Percentiles rank a stretch among this genome's conserved stretches.
Conservation (phyloP, 441 rosid genomes). For the Erodium chrysanthum region DNA sequence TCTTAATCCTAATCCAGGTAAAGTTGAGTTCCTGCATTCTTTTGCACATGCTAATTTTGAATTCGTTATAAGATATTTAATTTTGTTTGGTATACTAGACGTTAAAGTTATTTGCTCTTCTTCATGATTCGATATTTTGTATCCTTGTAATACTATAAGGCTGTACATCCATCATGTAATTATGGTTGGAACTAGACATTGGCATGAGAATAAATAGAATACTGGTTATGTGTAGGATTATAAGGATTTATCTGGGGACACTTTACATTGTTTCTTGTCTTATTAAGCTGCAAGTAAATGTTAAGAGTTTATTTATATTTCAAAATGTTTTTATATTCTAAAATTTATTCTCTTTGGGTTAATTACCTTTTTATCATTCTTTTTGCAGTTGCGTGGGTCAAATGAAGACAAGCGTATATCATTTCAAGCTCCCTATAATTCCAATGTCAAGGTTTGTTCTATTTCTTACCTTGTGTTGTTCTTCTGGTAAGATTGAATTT, state of each 20-base stretch:
- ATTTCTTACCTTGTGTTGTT: conserved; percentile 15
- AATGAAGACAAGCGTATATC: conserved; percentile 60
- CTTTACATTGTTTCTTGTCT: not conserved
- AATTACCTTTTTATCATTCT: conserved; percentile 12
- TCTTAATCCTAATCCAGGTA: not conserved
- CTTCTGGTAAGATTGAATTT: conserved; percentile 8
- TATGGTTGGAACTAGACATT: not conserved
- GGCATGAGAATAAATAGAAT: not conserved
- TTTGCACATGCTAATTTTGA: not conserved
- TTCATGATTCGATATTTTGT: not conserved
- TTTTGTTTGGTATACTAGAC: not conserved
- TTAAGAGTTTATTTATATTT: not conserved
- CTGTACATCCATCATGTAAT: not conserved
- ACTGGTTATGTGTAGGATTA: not conserved
- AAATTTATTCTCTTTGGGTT: conserved; percentile 2
- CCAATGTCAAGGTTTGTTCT: conserved; percentile 51
- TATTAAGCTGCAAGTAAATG: not conserved
- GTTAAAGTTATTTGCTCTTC: not conserved
- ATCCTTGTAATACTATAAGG: not conserved
- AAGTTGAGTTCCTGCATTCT: not conserved
- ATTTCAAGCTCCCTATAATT: conserved; percentile 50
- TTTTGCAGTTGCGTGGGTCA: conserved; percentile 51
- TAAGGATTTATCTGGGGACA: no score
- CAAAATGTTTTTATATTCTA: conserved; percentile 6
- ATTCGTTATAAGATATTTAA: not conserved